Conservation (phyloP, 1,284 basidiomycete genomes). For the Trichosporon faecale region DNA sequence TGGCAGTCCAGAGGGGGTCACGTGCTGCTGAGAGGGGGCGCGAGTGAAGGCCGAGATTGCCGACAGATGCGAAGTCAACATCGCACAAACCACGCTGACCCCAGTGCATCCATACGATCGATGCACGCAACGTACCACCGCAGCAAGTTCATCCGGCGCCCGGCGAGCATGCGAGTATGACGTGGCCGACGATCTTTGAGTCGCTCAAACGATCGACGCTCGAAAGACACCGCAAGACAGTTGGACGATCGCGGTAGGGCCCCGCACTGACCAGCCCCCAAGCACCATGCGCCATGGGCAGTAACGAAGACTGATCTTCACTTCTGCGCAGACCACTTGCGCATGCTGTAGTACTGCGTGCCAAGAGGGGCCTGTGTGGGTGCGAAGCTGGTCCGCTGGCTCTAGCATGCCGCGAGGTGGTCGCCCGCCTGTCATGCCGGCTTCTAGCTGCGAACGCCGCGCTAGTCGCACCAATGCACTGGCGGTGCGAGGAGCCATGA, state of each 20-base stretch:
- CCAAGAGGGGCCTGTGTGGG: background rate
- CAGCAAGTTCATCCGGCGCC: no score
- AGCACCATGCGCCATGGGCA: background rate
- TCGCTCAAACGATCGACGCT: background rate
- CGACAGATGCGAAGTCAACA: background rate
- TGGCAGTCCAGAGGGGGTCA: background rate
- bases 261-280: background rate
- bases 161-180: background rate
- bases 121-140: background rate
- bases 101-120: background rate
- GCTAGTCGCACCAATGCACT: background rate
- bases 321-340: background rate
- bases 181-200: background rate
- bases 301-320: background rate
- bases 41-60: background rate
- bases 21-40: background rate
- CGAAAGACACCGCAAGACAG: background rate
- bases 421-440: no score
- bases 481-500: background rate
- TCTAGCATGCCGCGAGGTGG: background rate
- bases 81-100: background rate
- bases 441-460: background rate
- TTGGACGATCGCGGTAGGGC: background rate
- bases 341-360: background rate
- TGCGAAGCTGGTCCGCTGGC: background rate